Base-by-base conservation (phyloP, 169 alveolate genomes). In the Cyclospora cayetanensis region DNA sequence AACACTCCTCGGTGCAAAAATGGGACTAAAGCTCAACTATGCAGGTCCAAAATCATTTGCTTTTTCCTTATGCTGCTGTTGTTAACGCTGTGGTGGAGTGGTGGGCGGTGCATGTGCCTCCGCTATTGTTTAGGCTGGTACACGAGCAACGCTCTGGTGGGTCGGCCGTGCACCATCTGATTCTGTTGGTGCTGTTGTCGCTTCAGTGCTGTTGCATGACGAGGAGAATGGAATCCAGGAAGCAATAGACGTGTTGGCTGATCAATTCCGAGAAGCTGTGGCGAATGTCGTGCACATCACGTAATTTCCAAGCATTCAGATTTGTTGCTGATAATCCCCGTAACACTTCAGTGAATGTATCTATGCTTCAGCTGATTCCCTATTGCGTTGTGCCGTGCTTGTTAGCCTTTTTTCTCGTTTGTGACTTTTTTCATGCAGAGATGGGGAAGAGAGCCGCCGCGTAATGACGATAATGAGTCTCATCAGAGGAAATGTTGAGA, bases 161-260 rank as follows among this genome's bases (percentile, higher is more conserved):
- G 18, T 2, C 27, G 34, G 15, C 27, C 22, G 12, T 60, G 34
- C 35, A 25, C 39, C 35, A 25, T 29, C 72, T 60, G 72, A 29
- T 60, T 20, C 29, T 60, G 72, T 52, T 68, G 80, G 15, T 68
- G 80, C 53, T 68, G 80, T 29, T 68, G 80, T 18, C 37, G 53
- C 80, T 68, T 18, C 80, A 68, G 80, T 68, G 7, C 52, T 68
- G 43, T 31, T 68, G 80, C 80, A 68, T 18, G 80, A 68, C 52
- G 80, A 68, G 39, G 53, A 43, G 34, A 15, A 31, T 5, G 80
- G 80, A 9, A 52, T 9, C 3, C 50, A 68, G 80, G 53, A 31
- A 68, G 80, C 80, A 4, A 68, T 68, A 29, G 52, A 35, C 25
- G 80, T 52, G 25, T 41, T 68, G 29, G 80, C 80, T 0, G 80